phyloP scores from a whole-genome alignment of 1,284 basidiomycete species.

The Rhodotorula sp. region DNA sequence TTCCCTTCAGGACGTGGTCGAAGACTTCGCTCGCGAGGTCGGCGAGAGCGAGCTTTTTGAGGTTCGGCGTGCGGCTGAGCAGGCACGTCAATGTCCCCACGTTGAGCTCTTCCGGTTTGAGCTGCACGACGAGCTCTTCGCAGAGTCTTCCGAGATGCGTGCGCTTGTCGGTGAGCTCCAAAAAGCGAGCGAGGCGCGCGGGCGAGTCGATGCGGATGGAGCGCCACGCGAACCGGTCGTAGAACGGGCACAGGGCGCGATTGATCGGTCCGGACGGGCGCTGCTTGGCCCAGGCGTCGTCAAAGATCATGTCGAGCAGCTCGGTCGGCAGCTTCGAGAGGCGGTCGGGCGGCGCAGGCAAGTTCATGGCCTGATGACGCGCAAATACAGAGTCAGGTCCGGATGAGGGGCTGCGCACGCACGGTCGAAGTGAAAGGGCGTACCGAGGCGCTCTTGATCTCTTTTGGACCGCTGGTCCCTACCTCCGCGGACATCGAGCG shows the following conservation, averaged over 20 bases:
- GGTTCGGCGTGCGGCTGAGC: neutral
- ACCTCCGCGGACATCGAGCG: too few relatives aligned
- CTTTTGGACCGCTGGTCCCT: too few relatives aligned
- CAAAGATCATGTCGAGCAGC: slow-evolving; percentile 1
- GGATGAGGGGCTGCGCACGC: too few relatives aligned
- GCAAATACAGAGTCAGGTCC: too few relatives aligned
- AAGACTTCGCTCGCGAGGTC: neutral
- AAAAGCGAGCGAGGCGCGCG: neutral
- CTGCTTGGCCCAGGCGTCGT: neutral
- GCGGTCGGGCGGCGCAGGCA: neutral
- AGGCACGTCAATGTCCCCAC: neutral
- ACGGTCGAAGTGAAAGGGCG: too few relatives aligned
- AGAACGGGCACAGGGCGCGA: neutral
- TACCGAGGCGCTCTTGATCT: too few relatives aligned
- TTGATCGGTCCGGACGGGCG: neutral
- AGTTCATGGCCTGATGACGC: too few relatives aligned
- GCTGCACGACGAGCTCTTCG: neutral
- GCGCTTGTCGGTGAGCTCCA: neutral
- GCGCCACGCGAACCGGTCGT: neutral
- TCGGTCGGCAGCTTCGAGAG: slow-evolving; percentile 1
- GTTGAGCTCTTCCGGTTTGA: neutral
- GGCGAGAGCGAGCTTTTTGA: neutral
- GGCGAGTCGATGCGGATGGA: neutral
- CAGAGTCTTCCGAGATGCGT: neutral
- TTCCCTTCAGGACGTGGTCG: neutral